Evolutionary conservation across 352 stramenopile species (phyloP).

Genomic region (Thalassiosira mediterranea): DNA sequence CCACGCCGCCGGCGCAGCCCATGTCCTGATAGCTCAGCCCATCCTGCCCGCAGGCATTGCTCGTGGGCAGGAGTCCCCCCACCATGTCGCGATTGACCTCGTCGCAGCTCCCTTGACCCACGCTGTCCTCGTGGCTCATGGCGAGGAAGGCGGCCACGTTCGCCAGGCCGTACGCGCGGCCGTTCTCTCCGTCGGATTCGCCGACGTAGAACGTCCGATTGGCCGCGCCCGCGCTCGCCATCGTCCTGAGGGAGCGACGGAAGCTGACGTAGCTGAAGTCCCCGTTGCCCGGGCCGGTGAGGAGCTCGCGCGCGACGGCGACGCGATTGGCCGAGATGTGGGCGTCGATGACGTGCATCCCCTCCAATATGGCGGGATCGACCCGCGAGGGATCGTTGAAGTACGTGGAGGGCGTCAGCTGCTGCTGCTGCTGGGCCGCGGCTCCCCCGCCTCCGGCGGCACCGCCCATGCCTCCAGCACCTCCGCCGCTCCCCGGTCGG

Average conservation of each 20-base stretch:
- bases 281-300: slow-evolving; percentile 10
- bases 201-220: background rate
- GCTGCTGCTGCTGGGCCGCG: background rate
- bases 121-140: slow-evolving; percentile 24
- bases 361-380: slow-evolving; percentile 4
- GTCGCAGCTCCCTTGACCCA: slow-evolving; percentile 40
- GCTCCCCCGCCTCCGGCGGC: no score
- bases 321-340: slow-evolving; percentile 53
- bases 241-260: slow-evolving; percentile 30
- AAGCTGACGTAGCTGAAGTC: slow-evolving; percentile 1
- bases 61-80: slow-evolving; percentile 19
- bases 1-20: background rate
- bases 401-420: background rate
- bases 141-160: slow-evolving; percentile 54
- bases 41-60: slow-evolving; percentile 44
- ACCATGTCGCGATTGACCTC: slow-evolving; percentile 42
- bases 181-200: slow-evolving; percentile 8
- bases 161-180: slow-evolving; percentile 46
- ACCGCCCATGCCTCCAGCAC: background rate
- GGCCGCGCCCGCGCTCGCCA: background rate
- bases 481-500: background rate
- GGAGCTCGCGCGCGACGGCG: slow-evolving; percentile 32
- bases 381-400: background rate
- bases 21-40: slow-evolving; percentile 37
- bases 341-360: slow-evolving; percentile 43